Conservation (phyloP, 1,284 basidiomycete genomes). For the Flammula alnicola region DNA sequence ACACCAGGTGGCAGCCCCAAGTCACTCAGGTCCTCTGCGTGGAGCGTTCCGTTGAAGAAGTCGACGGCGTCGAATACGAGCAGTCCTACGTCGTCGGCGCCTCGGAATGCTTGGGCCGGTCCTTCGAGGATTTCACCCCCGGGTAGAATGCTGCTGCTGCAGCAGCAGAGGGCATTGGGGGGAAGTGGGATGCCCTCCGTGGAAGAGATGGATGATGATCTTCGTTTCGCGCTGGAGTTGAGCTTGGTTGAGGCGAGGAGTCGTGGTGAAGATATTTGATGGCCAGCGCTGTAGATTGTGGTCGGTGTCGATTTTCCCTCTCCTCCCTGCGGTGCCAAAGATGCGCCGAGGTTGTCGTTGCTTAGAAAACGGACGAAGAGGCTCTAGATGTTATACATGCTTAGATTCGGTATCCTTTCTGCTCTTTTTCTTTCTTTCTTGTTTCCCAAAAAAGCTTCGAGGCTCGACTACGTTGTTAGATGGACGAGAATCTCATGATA, state of each 20-base stretch:
- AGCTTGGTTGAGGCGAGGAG: constrained; percentile 61
- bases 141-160: constrained; percentile 5
- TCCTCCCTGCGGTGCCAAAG: constrained; percentile 3
- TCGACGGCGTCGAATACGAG: constrained; percentile 1
- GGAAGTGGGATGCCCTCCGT: constrained; percentile 2
- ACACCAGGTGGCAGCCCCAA: constrained; percentile 9
- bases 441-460: no score
- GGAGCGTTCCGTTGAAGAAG: constrained; percentile 30
- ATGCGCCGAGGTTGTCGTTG: neutral
- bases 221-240: constrained; percentile 57
- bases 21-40: constrained; percentile 25
- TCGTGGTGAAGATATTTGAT: constrained; percentile 32
- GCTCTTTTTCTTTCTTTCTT: no score
- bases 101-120: constrained; percentile 10
- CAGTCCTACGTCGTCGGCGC: neutral
- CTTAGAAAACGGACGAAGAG: no score
- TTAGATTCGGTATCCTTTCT: no score
- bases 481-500: no score
- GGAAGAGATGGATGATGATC: constrained; percentile 55
- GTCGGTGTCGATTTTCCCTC: neutral
- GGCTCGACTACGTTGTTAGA: no score
- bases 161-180: neutral
- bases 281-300: neutral
- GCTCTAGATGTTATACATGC: no score
- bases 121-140: constrained; percentile 17